Evolutionary conservation across 2,329 filamentous ascomycete genomes (phyloP).

Genomic region (Penicillium sumatraense): DNA sequence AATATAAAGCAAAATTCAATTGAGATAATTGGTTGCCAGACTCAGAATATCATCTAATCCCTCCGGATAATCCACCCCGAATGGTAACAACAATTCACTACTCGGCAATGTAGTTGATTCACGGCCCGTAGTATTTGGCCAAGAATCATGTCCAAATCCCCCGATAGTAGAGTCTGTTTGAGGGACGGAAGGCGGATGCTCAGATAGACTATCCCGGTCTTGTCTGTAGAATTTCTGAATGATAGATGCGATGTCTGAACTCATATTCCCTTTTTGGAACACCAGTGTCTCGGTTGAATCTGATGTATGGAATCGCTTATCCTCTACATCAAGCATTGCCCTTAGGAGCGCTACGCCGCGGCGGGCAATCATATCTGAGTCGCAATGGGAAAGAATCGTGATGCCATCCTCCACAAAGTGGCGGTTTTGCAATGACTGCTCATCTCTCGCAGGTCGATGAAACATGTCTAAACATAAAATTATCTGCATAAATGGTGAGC

Average conservation of each 20-base stretch:
- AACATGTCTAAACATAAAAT: slow-evolving; percentile 45
- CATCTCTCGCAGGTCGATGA: slow-evolving; percentile 31
- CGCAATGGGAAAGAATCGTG: slow-evolving; percentile 23
- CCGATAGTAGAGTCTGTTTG: not conserved
- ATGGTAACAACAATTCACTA: slow-evolving; percentile 7
- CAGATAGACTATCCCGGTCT: not conserved
- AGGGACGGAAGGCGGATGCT: not conserved
- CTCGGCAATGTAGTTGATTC: not conserved
- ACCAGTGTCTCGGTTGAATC: not conserved
- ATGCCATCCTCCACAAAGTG: slow-evolving; percentile 26
- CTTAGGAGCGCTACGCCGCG: slow-evolving; percentile 24
- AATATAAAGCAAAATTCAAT: not conserved
- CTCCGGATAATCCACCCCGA: slow-evolving; percentile 18
- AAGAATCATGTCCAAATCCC: not conserved
- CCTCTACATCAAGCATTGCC: slow-evolving; percentile 20
- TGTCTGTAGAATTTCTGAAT: slow-evolving; percentile 23
- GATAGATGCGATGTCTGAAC: slow-evolving; percentile 20
- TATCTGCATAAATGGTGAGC: slow-evolving; percentile 27
- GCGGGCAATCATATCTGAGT: slow-evolving; percentile 32
- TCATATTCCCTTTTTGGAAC: not conserved
- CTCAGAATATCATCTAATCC: slow-evolving; percentile 24
- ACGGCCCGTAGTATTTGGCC: slow-evolving; percentile 7
- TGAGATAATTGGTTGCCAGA: slow-evolving; percentile 18
- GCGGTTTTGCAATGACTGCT: slow-evolving; percentile 23
- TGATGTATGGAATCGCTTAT: not conserved